Conservation (phyloP, 129 eudicot genomes). For the Dittrichia graveolens region DNA sequence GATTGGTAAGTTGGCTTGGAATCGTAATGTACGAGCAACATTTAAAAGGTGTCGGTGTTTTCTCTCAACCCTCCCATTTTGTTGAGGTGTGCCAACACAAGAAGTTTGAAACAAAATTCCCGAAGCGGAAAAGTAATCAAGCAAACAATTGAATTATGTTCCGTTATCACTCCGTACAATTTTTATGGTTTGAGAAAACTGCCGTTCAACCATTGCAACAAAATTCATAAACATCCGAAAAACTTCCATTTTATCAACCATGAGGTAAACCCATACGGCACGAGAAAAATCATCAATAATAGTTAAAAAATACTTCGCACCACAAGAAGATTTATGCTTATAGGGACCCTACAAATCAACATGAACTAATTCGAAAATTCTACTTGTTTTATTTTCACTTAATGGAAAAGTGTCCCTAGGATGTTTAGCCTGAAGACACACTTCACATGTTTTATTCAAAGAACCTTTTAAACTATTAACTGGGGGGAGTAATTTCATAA, state of each 20-base stretch:
- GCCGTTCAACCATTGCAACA: neutral
- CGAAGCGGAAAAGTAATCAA: neutral
- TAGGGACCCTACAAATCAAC: neutral
- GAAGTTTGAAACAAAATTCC: slow-evolving; percentile 1
- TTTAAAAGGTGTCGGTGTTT: neutral
- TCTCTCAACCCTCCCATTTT: neutral
- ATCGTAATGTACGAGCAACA: neutral
- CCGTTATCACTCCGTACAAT: neutral
- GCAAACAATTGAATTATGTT: neutral
- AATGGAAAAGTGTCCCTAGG: no score
- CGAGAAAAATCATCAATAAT: neutral
- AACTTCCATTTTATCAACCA: neutral
- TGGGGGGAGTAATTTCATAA: no score
- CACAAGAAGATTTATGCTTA: neutral
- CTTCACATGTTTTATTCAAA: no score
- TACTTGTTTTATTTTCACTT: no score
- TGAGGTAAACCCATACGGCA: neutral
- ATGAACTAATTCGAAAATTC: neutral
- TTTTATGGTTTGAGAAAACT: neutral
- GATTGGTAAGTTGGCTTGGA: neutral
- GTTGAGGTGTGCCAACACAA: neutral
- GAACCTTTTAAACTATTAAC: no score
- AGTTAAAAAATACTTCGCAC: neutral
- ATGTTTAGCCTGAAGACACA: no score
- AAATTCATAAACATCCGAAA: neutral